Evolutionary conservation across 257 asterid species (phyloP), one percentile per base, ranked within the genome.

Genomic region (Solanum virginianum): DNA sequence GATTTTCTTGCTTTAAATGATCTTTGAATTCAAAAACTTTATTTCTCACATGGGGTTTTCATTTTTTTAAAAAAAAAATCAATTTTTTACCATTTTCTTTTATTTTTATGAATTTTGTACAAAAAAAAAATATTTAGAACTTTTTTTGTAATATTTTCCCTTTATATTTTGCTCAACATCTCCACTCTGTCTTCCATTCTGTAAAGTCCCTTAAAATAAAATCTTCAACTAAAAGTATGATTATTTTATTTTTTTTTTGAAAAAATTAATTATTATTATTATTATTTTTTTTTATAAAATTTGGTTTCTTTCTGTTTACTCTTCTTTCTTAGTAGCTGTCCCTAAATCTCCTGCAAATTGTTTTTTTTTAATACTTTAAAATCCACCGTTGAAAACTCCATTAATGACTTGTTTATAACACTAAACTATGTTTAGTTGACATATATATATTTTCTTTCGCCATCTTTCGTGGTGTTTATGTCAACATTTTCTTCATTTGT

Each of bases 301-400:
- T 81, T 36, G 84, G 80, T 85, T 87, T 84, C 85, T 84, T 87
- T 86, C 54, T 68, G 79, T 71, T 84, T 87, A 72, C 82, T 84
- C 85, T 83, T 56, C 87, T 82, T 90, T 39, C 68, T 87, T 36
- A 83, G 88, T 66, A 84, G 90, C 88, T 91, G 95, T 88, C 95
- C 88, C 94, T 84, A 88, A 87, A 87, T 84, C 88, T 85, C 93
- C 94, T 89, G 89, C 95, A 92, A 91, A 62, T 92, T 41, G 88
- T 3, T 86, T 74, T 91, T 89, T 90, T 87, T 36, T 36, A 3
- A 88, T 79, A 79, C 53, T 79, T 79, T 15, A 9, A 79, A 79
- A 4, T 79, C 86, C 88, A 18, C 18, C 57, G 72, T 86, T 88
- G 88, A 89, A 79, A 11, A 84, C 88, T 80, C 29, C 69, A 82